Percentiles rank a stretch among this genome's conserved stretches.
Conservation (phyloP, 345 rosid species). For the Theobroma cacao region DNA sequence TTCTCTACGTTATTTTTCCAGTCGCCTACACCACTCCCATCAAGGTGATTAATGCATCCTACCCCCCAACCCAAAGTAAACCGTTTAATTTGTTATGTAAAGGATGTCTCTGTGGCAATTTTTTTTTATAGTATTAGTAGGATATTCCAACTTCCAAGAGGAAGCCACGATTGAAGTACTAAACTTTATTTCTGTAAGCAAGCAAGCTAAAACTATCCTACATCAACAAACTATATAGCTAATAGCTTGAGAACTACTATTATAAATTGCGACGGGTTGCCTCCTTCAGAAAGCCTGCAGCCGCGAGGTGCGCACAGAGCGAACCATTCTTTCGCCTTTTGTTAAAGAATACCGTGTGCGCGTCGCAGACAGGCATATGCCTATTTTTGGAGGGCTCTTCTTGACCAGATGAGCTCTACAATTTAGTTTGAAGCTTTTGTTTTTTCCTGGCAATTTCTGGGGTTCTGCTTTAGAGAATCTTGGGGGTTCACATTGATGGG, state of each 20-base stretch:
- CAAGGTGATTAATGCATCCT: too few relatives aligned
- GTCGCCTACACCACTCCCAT: too few relatives aligned
- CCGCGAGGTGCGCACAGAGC: constrained; percentile 24
- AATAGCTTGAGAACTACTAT: neutral
- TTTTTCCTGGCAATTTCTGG: too few relatives aligned
- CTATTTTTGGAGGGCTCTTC: neutral
- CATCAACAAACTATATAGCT: neutral
- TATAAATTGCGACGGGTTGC: neutral
- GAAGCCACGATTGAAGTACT: neutral
- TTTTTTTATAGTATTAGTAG: too few relatives aligned
- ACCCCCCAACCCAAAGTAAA: too few relatives aligned
- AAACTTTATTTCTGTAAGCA: neutral
- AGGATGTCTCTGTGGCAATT: neutral
- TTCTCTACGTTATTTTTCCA: too few relatives aligned
- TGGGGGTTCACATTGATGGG: too few relatives aligned
- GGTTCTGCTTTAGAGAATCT: too few relatives aligned
- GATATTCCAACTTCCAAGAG: neutral
- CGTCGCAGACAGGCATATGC: neutral
- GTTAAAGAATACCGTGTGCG: constrained; percentile 42
- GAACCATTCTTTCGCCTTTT: constrained; percentile 45
- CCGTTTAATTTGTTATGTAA: neutral
- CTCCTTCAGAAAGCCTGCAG: neutral
- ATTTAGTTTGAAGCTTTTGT: neutral
- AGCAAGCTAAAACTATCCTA: neutral
- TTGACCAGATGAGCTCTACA: neutral